Base-by-base conservation (phyloP, 139 green algal species). In the Chlamydomonas incerta region DNA sequence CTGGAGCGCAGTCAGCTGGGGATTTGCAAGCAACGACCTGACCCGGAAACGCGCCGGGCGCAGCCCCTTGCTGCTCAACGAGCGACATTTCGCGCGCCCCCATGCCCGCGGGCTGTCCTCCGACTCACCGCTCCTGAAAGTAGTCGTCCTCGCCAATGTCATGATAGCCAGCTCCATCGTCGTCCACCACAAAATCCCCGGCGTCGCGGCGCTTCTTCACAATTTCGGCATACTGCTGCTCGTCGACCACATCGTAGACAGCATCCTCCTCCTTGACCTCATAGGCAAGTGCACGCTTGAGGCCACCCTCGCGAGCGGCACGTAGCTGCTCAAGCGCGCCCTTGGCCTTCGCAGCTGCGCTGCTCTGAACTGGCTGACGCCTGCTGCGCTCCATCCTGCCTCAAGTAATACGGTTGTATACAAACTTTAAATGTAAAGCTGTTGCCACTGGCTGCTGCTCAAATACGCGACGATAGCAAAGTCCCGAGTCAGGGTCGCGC, bases 81-180 rank as follows among this genome's bases (percentile, higher is more conserved):
- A 13, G 50, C 8, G 50, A 3, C 47, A 8, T 79, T 24, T 80
- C 52, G 15, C 68, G 46, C 46, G 11, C 6, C 28, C n/a, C n/a
- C 29, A 34, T 10, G 71, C 41, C 15, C 50, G 1, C n/a, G n/a
- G n/a, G 8, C 24, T 26, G 20, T 55, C 60, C 20, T 15, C 28
- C 31, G 9, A 52, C 37, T 2, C 28, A 87, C 81, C 81, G 46
- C 50, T n/a, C 80, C 24, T 92, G 88, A 81, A 90, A 92, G 34
- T 93, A 98, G 57, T 98, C 94, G 18, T 98, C 94, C 72, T 99
- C 96, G 0, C 96, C 97, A 50, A 97, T 91, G 65, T 99, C 97
- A 47, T 72, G 90, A 74, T 99, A 99, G 8, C 95, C 95, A 24
- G 94, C 90, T 41, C 90, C 95, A 46, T 95, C 93, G 74, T 97